Evolutionary conservation across 2,329 filamentous ascomycete species (phyloP), one percentile per base, ranked within the genome.

Genomic region (Aspergillus sp.): DNA sequence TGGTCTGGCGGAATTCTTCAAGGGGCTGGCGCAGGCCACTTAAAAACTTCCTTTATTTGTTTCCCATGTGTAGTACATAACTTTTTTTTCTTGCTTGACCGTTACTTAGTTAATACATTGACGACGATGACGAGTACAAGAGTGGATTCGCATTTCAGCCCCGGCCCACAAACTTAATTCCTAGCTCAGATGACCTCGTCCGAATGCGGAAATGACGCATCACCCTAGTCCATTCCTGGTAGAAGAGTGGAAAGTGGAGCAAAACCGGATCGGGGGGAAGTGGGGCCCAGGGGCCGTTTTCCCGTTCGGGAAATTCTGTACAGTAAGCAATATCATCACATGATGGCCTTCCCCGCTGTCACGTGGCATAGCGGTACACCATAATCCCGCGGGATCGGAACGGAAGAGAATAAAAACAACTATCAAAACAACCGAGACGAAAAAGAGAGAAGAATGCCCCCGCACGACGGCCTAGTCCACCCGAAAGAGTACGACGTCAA

Each of bases 1-100:
- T 49, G 93, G 93, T n/a, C 81, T 97, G 54, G 83, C 85, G 32
- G 81, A 83, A 64, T 90, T 98, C 69, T 84, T 96, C 68, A 71
- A 78, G 40, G 93, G 91, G 0, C 63, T 97, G 58, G 83, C 85
- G 45, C 78, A 80, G 55, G 74, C 65, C 32, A 41, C 62, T 62
- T 57, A 64, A 65, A 19, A 19, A 19, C 19, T 19, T 19, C 19
- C 48, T 43, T 19, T 27, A 51, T 49, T 34, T 40, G 45, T 19
- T 32, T 32, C 30, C 8, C 36, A 28, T 27, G 12, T 38, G 7
- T 6, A 5, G 10, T 36, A 10, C 36, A 39, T 39, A 3, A 8
- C 9, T 39, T 39, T 27, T 26, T 26, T 39, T 26, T 26, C 4
- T 39, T 19, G 1, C 19, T 19, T 19, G 19, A 19, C 19, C 19